A percentile compares a stretch with the other conserved stretches of the same genome.
Evolutionary conservation across 345 rosid genomes (phyloP).

Genomic region (Hypericum perforatum): DNA sequence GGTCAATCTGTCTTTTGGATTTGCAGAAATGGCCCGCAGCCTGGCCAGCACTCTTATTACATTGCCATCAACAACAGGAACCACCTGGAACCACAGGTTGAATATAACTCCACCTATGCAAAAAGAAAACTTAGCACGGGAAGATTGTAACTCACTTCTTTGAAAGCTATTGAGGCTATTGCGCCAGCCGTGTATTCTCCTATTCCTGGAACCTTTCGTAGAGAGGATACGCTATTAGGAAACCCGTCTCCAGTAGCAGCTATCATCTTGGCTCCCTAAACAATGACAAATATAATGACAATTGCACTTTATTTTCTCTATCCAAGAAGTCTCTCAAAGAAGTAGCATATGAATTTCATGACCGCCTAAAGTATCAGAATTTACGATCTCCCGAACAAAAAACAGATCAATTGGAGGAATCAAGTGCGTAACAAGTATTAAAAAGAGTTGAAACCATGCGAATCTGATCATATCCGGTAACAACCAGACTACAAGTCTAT

Average conservation of each 20-base stretch:
- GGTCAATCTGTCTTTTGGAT: conserved; percentile 61
- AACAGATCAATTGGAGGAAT: too few species aligned
- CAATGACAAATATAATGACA: conserved; percentile 1
- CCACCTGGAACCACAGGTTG: conserved; percentile 35
- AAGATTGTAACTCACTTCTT: conserved; percentile 37
- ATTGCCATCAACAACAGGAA: conserved; percentile 67
- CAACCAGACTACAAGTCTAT: too few species aligned
- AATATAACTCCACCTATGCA: background rate
- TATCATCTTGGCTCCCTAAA: conserved; percentile 65
- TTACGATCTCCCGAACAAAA: too few species aligned
- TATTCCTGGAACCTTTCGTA: conserved; percentile 56
- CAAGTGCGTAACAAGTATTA: too few species aligned
- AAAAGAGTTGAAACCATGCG: too few species aligned
- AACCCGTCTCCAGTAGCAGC: conserved; percentile 35
- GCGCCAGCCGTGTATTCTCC: conserved; percentile 77
- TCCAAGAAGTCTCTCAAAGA: background rate
- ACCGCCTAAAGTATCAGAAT: too few species aligned
- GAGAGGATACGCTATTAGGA: conserved; percentile 37
- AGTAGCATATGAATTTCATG: too few species aligned
- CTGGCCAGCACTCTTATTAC: conserved; percentile 65
- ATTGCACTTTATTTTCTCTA: background rate
- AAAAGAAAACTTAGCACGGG: conserved; percentile 11
- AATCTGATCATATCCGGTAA: too few species aligned
- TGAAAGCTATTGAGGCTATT: conserved; percentile 65
- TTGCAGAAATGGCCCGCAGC: conserved; percentile 65